Evolutionary conservation across 2,329 filamentous ascomycete genomes (phyloP).

Genomic region (Biscogniauxia marginata): DNA sequence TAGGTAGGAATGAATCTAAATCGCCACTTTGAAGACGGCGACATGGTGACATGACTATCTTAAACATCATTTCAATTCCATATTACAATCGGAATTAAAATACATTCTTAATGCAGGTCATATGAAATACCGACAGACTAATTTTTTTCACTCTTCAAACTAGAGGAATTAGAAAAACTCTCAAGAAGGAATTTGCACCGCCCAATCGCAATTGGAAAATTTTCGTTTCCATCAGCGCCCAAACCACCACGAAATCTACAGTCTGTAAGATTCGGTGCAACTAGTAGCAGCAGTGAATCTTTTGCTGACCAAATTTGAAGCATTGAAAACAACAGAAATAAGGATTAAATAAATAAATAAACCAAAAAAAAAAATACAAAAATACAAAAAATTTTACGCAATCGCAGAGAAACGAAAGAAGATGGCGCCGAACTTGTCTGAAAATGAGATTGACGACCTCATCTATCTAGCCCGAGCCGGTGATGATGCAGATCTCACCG

Average conservation of each 20-base stretch:
- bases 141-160: background rate
- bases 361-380: background rate
- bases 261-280: background rate
- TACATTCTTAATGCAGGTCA: background rate
- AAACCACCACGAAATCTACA: background rate
- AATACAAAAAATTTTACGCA: background rate
- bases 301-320: background rate
- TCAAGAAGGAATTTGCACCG: background rate
- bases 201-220: slow-evolving; percentile 5
- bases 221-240: slow-evolving; percentile 4
- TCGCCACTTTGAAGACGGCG: background rate
- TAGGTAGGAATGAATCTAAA: background rate
- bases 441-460: slow-evolving; percentile 87
- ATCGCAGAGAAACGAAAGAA: slow-evolving; percentile 5
- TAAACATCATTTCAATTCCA: background rate
- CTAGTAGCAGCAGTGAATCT: background rate
- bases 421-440: slow-evolving; percentile 58
- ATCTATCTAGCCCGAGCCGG: slow-evolving; percentile 82
- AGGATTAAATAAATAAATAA: too few relatives aligned
- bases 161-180: background rate
- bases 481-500: slow-evolving; percentile 67
- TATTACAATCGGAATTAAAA: background rate
- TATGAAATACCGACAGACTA: background rate
- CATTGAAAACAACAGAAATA: too few relatives aligned
- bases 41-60: background rate